Evolutionary conservation across 805 yeast genomes (phyloP), one percentile per base, ranked within the genome.

Genomic region (Metschnikowia corniflorae): DNA sequence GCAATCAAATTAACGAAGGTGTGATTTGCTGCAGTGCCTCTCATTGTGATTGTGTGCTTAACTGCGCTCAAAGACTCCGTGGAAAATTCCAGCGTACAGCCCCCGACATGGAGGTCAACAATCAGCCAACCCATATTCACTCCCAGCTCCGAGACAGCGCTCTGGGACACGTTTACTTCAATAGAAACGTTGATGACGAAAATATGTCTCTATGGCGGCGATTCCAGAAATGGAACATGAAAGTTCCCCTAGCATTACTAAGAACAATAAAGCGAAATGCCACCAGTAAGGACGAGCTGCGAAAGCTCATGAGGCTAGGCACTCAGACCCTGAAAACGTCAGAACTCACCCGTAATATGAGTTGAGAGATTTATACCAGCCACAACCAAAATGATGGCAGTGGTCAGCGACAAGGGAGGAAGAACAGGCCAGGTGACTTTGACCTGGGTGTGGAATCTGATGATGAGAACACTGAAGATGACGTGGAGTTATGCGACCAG

Each of bases 11-110:
- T n/a, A n/a, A n/a, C n/a, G n/a, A n/a, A n/a, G n/a, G n/a, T n/a
- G n/a, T n/a, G n/a, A n/a, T n/a, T n/a, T n/a, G 82, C 84, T 15
- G 85, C 88, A 2, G 89, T 83, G 22, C 94, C 94, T 3, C 73
- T 84, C 54, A 81, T 83, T 56, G 89, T 84, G 38, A 83, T 84
- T 65, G 88, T 84, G 14, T 67, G 70, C 37, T 65, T 84, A 45
- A 84, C 93, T 2, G 89, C 87, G 4, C 54, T 80, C 44, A 81
- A 82, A 52, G 93, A 85, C 60, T 89, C 82, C 0, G 67, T 84
- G 47, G 94, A 84, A 60, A 93, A 84, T 57, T 80, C 75, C 69
- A 84, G 40, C 71, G 94, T 50, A 73, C 75, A 2, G 49, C 68
- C 2, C 74, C 78, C 26, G 94, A 84, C 57, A 62, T 68, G 37